Conservation (phyloP, 2,329 filamentous ascomycete species). For the Dactylellina sp. region DNA sequence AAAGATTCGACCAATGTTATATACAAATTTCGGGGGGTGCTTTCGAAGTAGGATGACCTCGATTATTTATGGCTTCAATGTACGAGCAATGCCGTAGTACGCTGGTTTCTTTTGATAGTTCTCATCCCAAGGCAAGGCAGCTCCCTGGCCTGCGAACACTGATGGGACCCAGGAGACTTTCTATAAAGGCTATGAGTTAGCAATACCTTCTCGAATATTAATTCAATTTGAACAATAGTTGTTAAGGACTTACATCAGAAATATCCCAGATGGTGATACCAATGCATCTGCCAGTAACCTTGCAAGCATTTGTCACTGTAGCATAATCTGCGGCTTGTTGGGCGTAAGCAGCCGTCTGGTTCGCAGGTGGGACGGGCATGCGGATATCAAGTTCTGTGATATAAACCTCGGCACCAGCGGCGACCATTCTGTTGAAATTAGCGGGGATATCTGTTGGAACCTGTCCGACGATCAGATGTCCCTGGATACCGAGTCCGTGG, state of each 20-base stretch:
- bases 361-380: conserved; percentile 66
- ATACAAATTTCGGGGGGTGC: neutral
- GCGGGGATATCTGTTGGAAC: conserved; percentile 50
- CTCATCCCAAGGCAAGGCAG: conserved; percentile 65
- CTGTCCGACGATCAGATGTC: conserved; percentile 71
- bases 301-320: conserved; percentile 61
- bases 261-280: conserved; percentile 65
- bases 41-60: neutral
- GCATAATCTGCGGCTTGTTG: conserved; percentile 65
- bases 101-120: conserved; percentile 66
- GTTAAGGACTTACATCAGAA: conserved; percentile 34
- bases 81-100: conserved; percentile 63
- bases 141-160: conserved; percentile 65
- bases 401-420: conserved; percentile 70
- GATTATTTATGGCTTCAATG: conserved; percentile 50
- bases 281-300: conserved; percentile 63
- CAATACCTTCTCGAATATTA: neutral
- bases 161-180: conserved; percentile 65
- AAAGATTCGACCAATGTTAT: neutral
- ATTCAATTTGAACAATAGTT: neutral
- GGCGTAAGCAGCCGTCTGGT: conserved; percentile 62
- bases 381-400: conserved; percentile 74
- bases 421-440: conserved; percentile 68
- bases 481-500: conserved; percentile 73
- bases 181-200: conserved; percentile 62